Percentiles rank a stretch among this genome's conserved stretches.
Evolutionary conservation across 192 early-diverging fungal species (phyloP).

Genomic region (Umbelopsis ramanniana): DNA sequence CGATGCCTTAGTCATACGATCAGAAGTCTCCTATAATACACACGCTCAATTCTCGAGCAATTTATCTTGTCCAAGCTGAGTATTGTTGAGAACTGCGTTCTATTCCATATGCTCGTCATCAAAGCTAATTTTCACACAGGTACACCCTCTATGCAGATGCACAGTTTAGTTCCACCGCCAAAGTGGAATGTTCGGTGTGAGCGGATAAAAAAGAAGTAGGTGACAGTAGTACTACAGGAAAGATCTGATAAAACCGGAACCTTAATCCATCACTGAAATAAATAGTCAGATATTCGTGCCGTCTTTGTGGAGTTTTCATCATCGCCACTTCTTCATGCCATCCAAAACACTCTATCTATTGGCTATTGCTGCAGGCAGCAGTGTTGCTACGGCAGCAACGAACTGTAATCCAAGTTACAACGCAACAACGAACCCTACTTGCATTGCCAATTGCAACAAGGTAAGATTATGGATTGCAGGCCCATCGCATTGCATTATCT

Average conservation of each 20-base stretch:
- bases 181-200: neutral
- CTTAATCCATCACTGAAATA: neutral
- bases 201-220: neutral
- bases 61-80: too few relatives aligned
- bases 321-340: conserved; percentile 30
- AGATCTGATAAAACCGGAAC: neutral
- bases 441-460: conserved; percentile 33
- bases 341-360: conserved; percentile 20
- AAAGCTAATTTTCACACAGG: too few relatives aligned
- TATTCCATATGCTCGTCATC: neutral
- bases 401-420: conserved; percentile 34
- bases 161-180: neutral
- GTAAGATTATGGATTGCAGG: conserved; percentile 6
- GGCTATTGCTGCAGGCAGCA: conserved; percentile 19
- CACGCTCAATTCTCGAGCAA: too few relatives aligned
- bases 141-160: too few relatives aligned
- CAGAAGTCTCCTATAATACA: too few relatives aligned
- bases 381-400: conserved; percentile 29
- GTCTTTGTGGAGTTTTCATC: neutral
- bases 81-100: neutral
- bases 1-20: too few relatives aligned
- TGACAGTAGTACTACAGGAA: neutral
- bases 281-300: neutral
- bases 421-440: conserved; percentile 26
- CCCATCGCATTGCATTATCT: too few relatives aligned